phyloP scores from a whole-genome alignment of 208 protist species.

The Trichomonas tenax region DNA sequence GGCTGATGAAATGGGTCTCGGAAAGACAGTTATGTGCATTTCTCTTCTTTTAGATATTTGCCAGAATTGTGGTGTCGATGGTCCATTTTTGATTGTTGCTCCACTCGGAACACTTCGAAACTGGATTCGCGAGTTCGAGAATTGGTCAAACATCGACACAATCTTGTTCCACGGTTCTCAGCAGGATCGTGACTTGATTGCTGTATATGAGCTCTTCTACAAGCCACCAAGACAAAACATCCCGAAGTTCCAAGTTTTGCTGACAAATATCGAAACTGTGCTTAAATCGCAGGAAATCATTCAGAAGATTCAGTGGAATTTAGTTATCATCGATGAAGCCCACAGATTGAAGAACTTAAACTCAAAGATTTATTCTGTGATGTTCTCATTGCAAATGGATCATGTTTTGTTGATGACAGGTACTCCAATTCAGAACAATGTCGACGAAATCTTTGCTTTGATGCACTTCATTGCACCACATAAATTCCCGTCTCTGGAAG shows the following conservation, averaged over 20 bases:
- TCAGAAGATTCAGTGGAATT: constrained; percentile 41
- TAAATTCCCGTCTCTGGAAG: constrained; percentile 46
- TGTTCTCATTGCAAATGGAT: constrained; percentile 70
- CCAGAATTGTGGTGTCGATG: constrained; percentile 27
- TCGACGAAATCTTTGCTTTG: constrained; percentile 56
- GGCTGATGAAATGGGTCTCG: constrained; percentile 46
- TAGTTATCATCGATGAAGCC: constrained; percentile 60
- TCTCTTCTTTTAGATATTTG: constrained; percentile 27
- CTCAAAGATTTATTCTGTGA: constrained; percentile 60
- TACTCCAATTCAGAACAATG: constrained; percentile 51
- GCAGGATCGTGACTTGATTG: constrained; percentile 26
- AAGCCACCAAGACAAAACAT: constrained; percentile 6
- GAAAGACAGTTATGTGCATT: constrained; percentile 40
- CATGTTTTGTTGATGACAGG: constrained; percentile 41
- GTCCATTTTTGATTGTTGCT: constrained; percentile 58
- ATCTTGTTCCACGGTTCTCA: constrained; percentile 48
- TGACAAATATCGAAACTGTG: constrained; percentile 61
- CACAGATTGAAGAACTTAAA: constrained; percentile 42
- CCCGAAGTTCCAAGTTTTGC: constrained; percentile 27
- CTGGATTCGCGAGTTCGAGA: constrained; percentile 50
- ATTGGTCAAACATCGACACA: constrained; percentile 55
- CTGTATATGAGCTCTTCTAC: constrained; percentile 24
- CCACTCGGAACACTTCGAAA: constrained; percentile 44
- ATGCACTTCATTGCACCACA: constrained; percentile 62
- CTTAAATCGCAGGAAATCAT: constrained; percentile 40